Percentiles rank a stretch among this genome's conserved stretches.
Conservation (phyloP, 2,329 filamentous ascomycete species). For the Tolypocladium cylindrosporum region DNA sequence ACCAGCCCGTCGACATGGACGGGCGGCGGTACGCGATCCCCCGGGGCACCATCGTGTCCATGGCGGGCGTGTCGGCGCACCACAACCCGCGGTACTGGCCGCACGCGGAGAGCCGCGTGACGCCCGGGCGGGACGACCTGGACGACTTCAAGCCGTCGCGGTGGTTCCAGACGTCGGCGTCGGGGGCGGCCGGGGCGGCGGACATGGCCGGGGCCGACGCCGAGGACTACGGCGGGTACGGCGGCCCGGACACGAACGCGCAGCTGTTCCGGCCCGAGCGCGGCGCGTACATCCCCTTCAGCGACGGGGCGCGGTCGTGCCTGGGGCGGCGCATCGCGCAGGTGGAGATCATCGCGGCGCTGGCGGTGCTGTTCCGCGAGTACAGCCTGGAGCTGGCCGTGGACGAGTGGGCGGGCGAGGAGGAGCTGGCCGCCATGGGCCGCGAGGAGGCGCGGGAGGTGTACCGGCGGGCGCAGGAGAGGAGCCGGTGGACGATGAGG, state of each 20-base stretch:
- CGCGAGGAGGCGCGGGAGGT: conserved; percentile 16
- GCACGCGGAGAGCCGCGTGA: conserved; percentile 29
- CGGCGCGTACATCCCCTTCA: conserved; percentile 50
- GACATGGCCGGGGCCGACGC: conserved; percentile 24
- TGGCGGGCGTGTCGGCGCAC: conserved; percentile 48
- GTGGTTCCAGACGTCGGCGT: conserved; percentile 45
- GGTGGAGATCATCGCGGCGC: conserved; percentile 45
- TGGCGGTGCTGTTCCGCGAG: conserved; percentile 44
- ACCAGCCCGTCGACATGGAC: conserved; percentile 49
- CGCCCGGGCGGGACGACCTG: conserved; percentile 41
- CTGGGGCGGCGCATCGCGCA: conserved; percentile 49
- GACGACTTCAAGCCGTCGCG: conserved; percentile 62
- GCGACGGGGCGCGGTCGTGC: conserved; percentile 47
- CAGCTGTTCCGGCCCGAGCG: conserved; percentile 48
- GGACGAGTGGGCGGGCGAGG: conserved; percentile 44
- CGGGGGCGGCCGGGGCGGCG: conserved; percentile 14
- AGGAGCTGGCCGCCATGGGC: conserved; percentile 28
- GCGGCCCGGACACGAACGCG: conserved; percentile 50
- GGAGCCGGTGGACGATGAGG: conserved; percentile 40
- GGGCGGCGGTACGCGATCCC: conserved; percentile 52
- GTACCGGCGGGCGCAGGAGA: conserved; percentile 51
- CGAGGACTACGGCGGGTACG: conserved; percentile 48
- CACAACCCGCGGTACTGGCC: conserved; percentile 69
- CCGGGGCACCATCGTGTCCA: conserved; percentile 39
- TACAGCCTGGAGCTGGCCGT: conserved; percentile 64